Conservation (phyloP, 2,329 filamentous ascomycete genomes). For the Fonsecaea nubica region DNA sequence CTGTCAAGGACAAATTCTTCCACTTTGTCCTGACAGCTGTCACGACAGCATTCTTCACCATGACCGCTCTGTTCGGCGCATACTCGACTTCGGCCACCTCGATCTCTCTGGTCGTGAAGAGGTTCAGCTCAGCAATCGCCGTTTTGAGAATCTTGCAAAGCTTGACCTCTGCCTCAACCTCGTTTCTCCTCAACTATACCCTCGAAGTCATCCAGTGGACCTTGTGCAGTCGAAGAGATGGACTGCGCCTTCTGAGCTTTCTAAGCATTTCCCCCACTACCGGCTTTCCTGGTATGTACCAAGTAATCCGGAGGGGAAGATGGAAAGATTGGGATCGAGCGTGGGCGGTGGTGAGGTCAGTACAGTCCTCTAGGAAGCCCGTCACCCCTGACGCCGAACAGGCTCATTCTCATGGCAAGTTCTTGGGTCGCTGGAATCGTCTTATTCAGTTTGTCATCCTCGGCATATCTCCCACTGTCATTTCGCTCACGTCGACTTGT, state of each 20-base stretch:
- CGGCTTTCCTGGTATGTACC: not conserved
- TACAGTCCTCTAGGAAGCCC: not conserved
- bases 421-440: slow-evolving; percentile 2
- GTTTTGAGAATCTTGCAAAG: slow-evolving; percentile 12
- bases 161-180: not conserved
- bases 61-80: too few species aligned
- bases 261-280: slow-evolving; percentile 10
- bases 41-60: not conserved
- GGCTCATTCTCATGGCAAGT: not conserved
- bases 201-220: slow-evolving; percentile 11
- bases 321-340: not conserved
- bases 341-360: slow-evolving; percentile 7
- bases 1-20: too few species aligned
- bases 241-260: slow-evolving; percentile 3
- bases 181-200: not conserved
- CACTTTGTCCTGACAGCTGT: not conserved
- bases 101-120: not conserved
- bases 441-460: not conserved
- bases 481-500: not conserved
- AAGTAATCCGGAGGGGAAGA: not conserved
- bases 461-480: not conserved
- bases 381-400: not conserved
- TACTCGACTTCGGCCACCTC: not conserved
- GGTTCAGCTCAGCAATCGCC: slow-evolving; percentile 1
- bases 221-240: not conserved